These are phyloP conservation scores for Trichosporon asahii DNA, from an alignment of 1,284 basidiomycete genomes.

Conservation along the genomic window DNA sequence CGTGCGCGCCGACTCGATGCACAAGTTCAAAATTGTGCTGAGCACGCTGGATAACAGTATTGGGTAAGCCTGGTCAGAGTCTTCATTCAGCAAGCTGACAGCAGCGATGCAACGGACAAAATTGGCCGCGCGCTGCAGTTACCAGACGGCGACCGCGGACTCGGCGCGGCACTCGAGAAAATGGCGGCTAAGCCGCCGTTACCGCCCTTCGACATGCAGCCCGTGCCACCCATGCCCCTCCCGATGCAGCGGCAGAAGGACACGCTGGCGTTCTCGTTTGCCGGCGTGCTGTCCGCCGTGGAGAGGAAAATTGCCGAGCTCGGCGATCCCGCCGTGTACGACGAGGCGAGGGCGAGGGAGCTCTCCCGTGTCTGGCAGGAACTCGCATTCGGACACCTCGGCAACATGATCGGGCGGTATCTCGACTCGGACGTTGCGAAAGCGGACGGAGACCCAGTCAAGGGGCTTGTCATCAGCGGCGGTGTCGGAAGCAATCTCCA, in stretches of 20 bases:
- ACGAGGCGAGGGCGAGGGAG: conserved; percentile 27
- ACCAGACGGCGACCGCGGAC: conserved; percentile 58
- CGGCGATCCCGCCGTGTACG: background rate
- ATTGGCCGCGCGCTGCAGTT: conserved; percentile 66
- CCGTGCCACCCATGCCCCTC: conserved; percentile 55
- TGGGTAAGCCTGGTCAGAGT: conserved; percentile 52
- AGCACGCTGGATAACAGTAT: conserved; percentile 73
- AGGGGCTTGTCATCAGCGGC: conserved; percentile 73
- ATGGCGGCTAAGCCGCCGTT: conserved; percentile 52
- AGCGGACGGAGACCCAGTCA: conserved; percentile 51
- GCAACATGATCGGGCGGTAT: conserved; percentile 66
- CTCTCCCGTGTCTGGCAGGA: conserved; percentile 70
- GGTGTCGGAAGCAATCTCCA: conserved; percentile 82
- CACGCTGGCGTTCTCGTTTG: conserved; percentile 67
- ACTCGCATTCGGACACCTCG: conserved; percentile 68
- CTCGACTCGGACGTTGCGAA: conserved; percentile 52
- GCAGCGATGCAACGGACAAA: conserved; percentile 70
- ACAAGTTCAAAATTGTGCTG: conserved; percentile 67
- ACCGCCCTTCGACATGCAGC: conserved; percentile 31
- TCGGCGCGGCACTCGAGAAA: conserved; percentile 72
- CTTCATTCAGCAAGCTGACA: conserved; percentile 8
- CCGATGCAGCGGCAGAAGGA: conserved; percentile 54
- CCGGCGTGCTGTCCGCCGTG: conserved; percentile 66
- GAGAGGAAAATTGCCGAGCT: conserved; percentile 25
- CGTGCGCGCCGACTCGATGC: conserved; percentile 64